Evolutionary conservation across 73 alveolate genomes (phyloP).

Genomic region (Breviolum minutum): DNA sequence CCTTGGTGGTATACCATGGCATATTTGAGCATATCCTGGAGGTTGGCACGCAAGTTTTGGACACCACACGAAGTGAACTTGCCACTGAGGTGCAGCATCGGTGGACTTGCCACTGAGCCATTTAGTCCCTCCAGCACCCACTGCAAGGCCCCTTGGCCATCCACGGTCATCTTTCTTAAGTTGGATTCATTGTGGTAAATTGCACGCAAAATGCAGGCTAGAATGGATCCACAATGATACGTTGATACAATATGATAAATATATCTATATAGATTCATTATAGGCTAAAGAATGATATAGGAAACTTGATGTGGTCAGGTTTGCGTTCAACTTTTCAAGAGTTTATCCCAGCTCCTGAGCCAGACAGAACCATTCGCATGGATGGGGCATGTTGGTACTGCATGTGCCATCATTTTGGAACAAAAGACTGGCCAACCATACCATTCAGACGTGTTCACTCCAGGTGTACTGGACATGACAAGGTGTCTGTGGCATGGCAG

Average conservation of each 20-base stretch:
- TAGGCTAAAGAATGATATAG: too few species aligned
- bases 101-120: conserved; percentile 53
- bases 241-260: not conserved
- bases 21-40: not conserved
- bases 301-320: too few species aligned
- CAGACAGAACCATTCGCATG: not conserved
- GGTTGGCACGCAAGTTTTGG: not conserved
- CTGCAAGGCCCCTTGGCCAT: conserved; percentile 44
- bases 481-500: conserved; percentile 70
- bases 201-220: too few species aligned
- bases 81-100: conserved; percentile 11
- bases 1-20: not conserved
- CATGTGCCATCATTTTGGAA: not conserved
- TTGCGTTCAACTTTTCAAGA: too few species aligned
- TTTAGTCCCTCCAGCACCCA: conserved; percentile 70
- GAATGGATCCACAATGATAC: too few species aligned
- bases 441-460: not conserved
- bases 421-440: too few species aligned
- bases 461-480: conserved; percentile 89
- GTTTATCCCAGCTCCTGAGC: too few species aligned
- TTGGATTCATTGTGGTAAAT: too few species aligned
- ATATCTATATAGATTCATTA: too few species aligned
- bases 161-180: too few species aligned
- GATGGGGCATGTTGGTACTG: too few species aligned
- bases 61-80: not conserved